Conservation (phyloP, 2,329 filamentous ascomycete genomes). For the Coleophoma crateriformis region DNA sequence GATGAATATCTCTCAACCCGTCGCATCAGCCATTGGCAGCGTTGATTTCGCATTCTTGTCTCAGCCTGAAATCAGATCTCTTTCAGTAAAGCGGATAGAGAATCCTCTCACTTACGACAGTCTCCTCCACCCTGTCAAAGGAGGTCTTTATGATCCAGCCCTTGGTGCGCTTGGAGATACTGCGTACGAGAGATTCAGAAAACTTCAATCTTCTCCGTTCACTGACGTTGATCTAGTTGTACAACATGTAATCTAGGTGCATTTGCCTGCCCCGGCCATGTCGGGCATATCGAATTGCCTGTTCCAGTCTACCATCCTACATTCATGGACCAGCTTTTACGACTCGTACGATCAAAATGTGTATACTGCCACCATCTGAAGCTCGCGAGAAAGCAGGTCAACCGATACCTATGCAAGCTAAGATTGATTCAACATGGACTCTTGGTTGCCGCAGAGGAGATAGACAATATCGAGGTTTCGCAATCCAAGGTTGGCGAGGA, state of each 20-base stretch:
- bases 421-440: conserved; percentile 81
- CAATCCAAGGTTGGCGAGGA: conserved; percentile 14
- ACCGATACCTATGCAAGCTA: conserved; percentile 78
- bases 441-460: conserved; percentile 56
- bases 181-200: conserved; percentile 48
- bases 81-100: conserved; percentile 92
- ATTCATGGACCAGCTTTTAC: conserved; percentile 87
- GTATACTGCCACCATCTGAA: conserved; percentile 86
- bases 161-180: conserved; percentile 86
- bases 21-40: conserved; percentile 75
- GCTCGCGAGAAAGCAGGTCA: conserved; percentile 69
- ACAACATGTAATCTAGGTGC: conserved; percentile 85
- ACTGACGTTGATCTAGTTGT: conserved; percentile 52
- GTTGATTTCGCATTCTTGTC: conserved; percentile 88
- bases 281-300: conserved; percentile 91
- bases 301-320: conserved; percentile 94
- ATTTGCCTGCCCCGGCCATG: conserved; percentile 82
- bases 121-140: conserved; percentile 80
- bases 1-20: conserved; percentile 75
- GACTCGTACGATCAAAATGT: conserved; percentile 81
- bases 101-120: conserved; percentile 93
- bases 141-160: conserved; percentile 87
- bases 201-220: background rate
- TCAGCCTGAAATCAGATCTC: conserved; percentile 73
- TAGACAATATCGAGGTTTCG: conserved; percentile 31